Base-by-base conservation (phyloP, 306 rosid species). In the Acacia acuminata region DNA sequence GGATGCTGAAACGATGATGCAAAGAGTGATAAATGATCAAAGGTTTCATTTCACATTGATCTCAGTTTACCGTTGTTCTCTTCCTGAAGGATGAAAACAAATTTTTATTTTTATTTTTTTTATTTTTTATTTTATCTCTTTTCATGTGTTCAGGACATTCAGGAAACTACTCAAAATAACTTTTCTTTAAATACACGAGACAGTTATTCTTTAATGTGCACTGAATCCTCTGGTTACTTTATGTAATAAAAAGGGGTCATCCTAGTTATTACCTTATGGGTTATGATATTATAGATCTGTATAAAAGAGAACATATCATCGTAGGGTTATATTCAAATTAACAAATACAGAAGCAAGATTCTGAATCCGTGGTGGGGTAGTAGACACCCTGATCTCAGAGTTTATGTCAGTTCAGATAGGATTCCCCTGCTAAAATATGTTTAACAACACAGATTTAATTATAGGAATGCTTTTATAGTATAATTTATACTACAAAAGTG, bases 1-100 rank as follows among this genome's bases (percentile, higher is more conserved):
- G 88, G 99, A 96, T 80, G 99, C 98, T 68, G 98, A 93, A 83
- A 86, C 81, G 76, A 77, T 86, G 78, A 77, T 96, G 91, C 97
- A 93, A 77, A 88, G 89, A 85, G 82, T 85, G 79, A 88, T 93
- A 86, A 85, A 86, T 84, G 91, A 90, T 83, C 87, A 89, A 91
- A 93, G 97, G 98, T 94, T 78, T 80, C 71, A 82, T 71, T 77
- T 74, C 55, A 44, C 67, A 56, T 25, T 27, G 27, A 32, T 82
- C 73, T 79, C 40, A 68, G 27, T 50, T 84, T 58, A 67, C 82
- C 24, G 43, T 58, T 73, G 69, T 58, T 32, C 67, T 77, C n/a
- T 79, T 25, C 71, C 38, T 74, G 40, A 73, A 68, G 69, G 77
- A 77, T 10, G 68, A 24, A 51, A 9, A 16, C 11, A 13, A 24